A percentile compares a stretch with the other conserved stretches of the same genome.
These are phyloP conservation scores for Chrysopogon serrulatus DNA, from an alignment of 176 grass and related monocot genomes.

Conservation along the genomic window DNA sequence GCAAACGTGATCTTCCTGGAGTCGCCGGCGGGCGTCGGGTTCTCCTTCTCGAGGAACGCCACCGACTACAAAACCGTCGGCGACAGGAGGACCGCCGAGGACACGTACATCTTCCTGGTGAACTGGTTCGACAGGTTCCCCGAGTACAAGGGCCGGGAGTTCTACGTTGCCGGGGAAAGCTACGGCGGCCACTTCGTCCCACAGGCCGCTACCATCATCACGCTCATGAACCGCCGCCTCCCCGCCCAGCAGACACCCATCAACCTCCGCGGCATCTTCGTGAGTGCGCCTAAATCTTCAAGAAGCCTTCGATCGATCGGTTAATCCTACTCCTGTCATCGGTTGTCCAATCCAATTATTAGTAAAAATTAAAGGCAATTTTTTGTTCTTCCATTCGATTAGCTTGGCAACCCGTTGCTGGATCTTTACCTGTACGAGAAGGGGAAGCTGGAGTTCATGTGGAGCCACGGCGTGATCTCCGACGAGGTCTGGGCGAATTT, in stretches of 20 bases:
- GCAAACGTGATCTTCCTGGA: constrained; percentile 53
- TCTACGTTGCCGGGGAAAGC: constrained; percentile 56
- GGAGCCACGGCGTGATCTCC: constrained; percentile 51
- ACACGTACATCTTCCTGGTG: constrained; percentile 35
- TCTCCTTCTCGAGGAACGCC: constrained; percentile 33
- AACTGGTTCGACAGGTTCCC: constrained; percentile 57
- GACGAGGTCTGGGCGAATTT: constrained; percentile 32
- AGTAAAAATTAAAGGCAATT: no score
- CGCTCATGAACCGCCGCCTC: background rate
- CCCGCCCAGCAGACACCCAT: background rate
- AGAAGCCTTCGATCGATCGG: no score
- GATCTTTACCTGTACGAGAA: constrained; percentile 3
- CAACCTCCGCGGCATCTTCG: constrained; percentile 35
- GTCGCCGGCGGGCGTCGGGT: constrained; percentile 42
- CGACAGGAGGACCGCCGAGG: constrained; percentile 25
- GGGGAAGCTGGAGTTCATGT: constrained; percentile 26
- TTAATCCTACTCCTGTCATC: no score
- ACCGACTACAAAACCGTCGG: constrained; percentile 14
- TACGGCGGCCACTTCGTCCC: constrained; percentile 54
- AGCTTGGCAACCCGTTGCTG: constrained; percentile 41
- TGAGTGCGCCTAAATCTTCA: constrained; percentile 17
- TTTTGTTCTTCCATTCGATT: no score
- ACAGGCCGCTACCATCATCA: constrained; percentile 24
- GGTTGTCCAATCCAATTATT: no score
- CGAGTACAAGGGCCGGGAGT: constrained; percentile 42